These are phyloP conservation scores for Leishmania martiniquensis DNA, from an alignment of 208 protist genomes.

Conservation along the genomic window DNA sequence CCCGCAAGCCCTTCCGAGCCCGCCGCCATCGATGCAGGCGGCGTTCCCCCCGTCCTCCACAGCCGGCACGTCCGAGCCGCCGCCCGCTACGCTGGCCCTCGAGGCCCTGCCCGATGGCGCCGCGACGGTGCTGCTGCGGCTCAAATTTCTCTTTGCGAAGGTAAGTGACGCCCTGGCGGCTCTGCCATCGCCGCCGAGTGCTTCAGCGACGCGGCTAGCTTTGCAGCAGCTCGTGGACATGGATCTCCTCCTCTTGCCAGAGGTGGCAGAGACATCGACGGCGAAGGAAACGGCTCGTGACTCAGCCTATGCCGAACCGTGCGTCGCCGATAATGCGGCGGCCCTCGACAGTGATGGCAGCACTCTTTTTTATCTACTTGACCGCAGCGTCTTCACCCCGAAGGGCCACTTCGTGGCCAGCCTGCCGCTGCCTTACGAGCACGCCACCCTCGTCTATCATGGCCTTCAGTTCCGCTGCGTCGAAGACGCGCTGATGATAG, in stretches of 20 bases:
- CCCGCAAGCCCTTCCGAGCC: background rate
- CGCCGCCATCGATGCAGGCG: background rate
- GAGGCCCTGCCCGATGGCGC: constrained; percentile 42
- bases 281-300: background rate
- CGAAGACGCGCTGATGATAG: constrained; percentile 76
- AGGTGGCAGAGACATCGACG: background rate
- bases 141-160: constrained; percentile 54
- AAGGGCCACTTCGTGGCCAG: constrained; percentile 64
- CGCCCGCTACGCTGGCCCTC: constrained; percentile 11
- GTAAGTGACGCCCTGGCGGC: constrained; percentile 35
- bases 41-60: background rate
- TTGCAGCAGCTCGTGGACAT: constrained; percentile 56
- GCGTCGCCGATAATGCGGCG: background rate
- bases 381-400: constrained; percentile 35
- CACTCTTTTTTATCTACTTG: constrained; percentile 19
- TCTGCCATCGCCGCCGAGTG: constrained; percentile 42
- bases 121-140: constrained; percentile 52
- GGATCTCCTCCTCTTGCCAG: constrained; percentile 39
- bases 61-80: background rate
- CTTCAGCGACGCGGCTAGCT: constrained; percentile 30
- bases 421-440: constrained; percentile 65
- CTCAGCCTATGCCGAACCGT: background rate
- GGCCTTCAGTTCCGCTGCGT: constrained; percentile 68
- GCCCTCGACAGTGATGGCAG: background rate
- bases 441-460: constrained; percentile 65